These are phyloP conservation scores for Sungouiozyma intestinalis DNA, from an alignment of 805 yeast species.

Conservation along the genomic window DNA sequence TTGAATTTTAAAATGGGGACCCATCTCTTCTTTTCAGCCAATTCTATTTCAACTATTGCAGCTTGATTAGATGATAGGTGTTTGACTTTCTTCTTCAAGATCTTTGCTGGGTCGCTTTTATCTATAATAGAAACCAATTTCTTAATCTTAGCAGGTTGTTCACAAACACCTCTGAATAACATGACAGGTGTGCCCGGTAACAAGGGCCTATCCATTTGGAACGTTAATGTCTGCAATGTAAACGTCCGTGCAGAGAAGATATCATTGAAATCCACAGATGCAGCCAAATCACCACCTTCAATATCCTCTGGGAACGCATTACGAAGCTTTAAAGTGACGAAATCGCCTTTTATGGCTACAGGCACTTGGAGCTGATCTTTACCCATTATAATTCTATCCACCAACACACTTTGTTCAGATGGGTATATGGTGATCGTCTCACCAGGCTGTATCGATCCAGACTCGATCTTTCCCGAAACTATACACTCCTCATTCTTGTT, in stretches of 20 bases:
- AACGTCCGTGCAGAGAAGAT: conserved; percentile 40
- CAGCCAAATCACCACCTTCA: conserved; percentile 58
- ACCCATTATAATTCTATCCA: conserved; percentile 30
- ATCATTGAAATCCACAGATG: conserved; percentile 34
- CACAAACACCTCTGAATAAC: conserved; percentile 64
- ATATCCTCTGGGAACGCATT: conserved; percentile 33
- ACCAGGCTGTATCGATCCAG: conserved; percentile 64
- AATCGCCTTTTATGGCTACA: conserved; percentile 45
- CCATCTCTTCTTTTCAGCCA: conserved; percentile 86
- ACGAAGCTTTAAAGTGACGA: conserved; percentile 36
- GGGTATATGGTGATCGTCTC: conserved; percentile 54
- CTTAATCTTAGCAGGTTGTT: conserved; percentile 56
- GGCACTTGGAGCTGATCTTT: conserved; percentile 12
- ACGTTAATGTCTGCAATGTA: conserved; percentile 49
- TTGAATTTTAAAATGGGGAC: conserved; percentile 81
- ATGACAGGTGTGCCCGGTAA: conserved; percentile 72
- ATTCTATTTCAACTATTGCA: conserved; percentile 92
- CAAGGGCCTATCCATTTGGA: conserved; percentile 61
- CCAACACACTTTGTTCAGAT: conserved; percentile 29
- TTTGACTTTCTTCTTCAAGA: conserved; percentile 87
- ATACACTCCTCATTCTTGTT: conserved; percentile 39
- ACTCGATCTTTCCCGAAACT: conserved; percentile 52
- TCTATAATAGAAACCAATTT: conserved; percentile 52
- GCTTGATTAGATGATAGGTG: conserved; percentile 90
- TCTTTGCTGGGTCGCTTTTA: conserved; percentile 68